Evolutionary conservation across 768 basidiomycete species (phyloP).

Genomic region (Chalciporus piperatus): DNA sequence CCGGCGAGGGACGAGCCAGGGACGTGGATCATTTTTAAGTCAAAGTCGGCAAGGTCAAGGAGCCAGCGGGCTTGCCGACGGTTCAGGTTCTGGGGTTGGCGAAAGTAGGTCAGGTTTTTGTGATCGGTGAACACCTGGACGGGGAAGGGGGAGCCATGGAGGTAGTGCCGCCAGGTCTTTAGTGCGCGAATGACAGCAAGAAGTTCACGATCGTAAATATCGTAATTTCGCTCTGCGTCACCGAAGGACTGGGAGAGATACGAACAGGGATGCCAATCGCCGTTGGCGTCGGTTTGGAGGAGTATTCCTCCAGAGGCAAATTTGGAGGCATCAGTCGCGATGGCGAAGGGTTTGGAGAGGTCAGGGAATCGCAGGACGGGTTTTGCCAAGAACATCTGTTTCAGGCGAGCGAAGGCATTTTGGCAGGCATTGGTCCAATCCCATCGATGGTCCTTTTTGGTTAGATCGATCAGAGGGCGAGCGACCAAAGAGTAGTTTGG

Average conservation of each 20-base stretch:
- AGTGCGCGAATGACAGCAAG: neutral
- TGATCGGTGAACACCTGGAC: constrained; percentile 35
- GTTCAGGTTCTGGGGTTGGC: neutral
- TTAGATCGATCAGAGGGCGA: constrained; percentile 8
- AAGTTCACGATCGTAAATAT: constrained; percentile 38
- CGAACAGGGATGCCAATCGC: neutral
- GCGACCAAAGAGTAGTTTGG: constrained; percentile 30
- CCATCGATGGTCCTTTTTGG: neutral
- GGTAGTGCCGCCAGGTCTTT: constrained; percentile 25
- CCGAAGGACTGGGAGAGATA: neutral
- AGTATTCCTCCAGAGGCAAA: neutral
- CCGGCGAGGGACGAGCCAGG: neutral
- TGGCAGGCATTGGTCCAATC: neutral
- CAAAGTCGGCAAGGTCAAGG: neutral
- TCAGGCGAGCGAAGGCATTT: neutral
- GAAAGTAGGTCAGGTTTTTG: constrained; percentile 7
- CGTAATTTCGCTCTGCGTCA: constrained; percentile 43
- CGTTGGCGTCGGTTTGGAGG: neutral
- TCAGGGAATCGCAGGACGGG: neutral
- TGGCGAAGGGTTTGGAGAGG: constrained; percentile 7
- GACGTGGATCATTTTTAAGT: neutral
- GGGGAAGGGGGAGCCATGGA: constrained; percentile 32
- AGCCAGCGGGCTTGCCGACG: neutral
- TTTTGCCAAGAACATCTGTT: neutral
- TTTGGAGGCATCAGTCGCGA: neutral